phyloP scores from a whole-genome alignment of 345 rosid species.

The Conringia planisiliqua region DNA sequence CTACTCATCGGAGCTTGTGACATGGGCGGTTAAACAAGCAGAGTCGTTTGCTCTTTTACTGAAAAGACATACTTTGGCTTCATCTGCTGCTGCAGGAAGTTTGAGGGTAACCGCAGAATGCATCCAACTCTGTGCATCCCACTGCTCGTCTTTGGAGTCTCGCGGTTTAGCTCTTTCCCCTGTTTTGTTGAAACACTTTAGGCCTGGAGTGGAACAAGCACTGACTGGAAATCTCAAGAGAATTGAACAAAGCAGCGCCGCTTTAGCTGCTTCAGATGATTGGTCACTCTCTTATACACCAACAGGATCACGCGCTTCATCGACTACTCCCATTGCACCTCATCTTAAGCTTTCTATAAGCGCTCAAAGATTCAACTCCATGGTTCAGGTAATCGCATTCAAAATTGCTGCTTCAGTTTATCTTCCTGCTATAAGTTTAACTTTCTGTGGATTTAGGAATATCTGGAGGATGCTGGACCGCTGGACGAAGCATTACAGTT shows the following conservation, averaged over 20 bases:
- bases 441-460: conserved; percentile 44
- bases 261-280: conserved; percentile 79
- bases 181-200: conserved; percentile 62
- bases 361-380: conserved; percentile 69
- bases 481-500: conserved; percentile 69
- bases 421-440: background rate
- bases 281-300: conserved; percentile 69
- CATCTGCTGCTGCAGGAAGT: conserved; percentile 72
- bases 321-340: conserved; percentile 39
- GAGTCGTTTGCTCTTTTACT: conserved; percentile 57
- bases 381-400: conserved; percentile 64
- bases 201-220: conserved; percentile 64
- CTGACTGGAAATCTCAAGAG: conserved; percentile 60
- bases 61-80: conserved; percentile 66
- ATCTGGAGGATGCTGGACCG: conserved; percentile 77
- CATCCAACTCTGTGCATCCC: conserved; percentile 64
- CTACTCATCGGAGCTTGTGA: conserved; percentile 81
- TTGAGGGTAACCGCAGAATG: conserved; percentile 73
- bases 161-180: conserved; percentile 86
- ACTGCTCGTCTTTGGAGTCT: conserved; percentile 74
- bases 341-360: conserved; percentile 78
- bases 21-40: conserved; percentile 88
- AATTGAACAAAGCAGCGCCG: conserved; percentile 75
- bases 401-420: too few species aligned
- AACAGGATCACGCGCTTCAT: conserved; percentile 46